These are phyloP conservation scores for Aspergillus udagawae DNA, from an alignment of 2,329 filamentous ascomycete genomes.

Conservation along the genomic window DNA sequence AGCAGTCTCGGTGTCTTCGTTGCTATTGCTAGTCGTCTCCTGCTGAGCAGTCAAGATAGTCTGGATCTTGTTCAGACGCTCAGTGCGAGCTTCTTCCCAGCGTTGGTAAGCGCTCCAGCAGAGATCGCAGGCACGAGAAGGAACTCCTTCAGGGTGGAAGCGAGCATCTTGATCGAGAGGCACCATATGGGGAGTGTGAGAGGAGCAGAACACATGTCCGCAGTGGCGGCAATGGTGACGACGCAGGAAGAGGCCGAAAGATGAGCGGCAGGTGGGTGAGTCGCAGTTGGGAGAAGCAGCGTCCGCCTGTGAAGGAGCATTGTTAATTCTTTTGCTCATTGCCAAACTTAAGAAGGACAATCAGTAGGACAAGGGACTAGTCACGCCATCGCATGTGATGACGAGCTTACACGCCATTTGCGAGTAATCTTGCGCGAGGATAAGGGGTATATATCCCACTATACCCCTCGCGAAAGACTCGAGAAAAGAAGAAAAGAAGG, in stretches of 20 bases:
- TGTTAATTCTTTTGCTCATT: slow-evolving; percentile 12
- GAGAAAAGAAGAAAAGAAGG: background rate
- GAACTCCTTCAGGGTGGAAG: slow-evolving; percentile 57
- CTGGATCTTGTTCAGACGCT: slow-evolving; percentile 51
- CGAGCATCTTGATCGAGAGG: slow-evolving; percentile 61
- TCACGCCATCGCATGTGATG: slow-evolving; percentile 24
- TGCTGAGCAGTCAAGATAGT: slow-evolving; percentile 29
- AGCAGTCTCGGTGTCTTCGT: slow-evolving; percentile 12
- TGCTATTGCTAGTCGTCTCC: slow-evolving; percentile 18
- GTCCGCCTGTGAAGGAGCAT: slow-evolving; percentile 48
- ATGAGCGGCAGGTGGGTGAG: slow-evolving; percentile 53
- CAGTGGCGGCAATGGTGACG: slow-evolving; percentile 66
- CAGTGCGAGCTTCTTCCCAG: slow-evolving; percentile 49
- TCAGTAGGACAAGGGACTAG: slow-evolving; percentile 3
- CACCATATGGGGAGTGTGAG: slow-evolving; percentile 54
- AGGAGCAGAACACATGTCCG: slow-evolving; percentile 61
- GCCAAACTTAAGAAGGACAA: background rate
- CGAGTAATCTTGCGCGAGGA: slow-evolving; percentile 17
- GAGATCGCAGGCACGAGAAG: slow-evolving; percentile 56
- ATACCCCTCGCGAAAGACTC: background rate
- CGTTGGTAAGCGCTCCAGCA: slow-evolving; percentile 57
- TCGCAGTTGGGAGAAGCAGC: slow-evolving; percentile 54
- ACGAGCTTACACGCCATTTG: slow-evolving; percentile 21
- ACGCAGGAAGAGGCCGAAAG: slow-evolving; percentile 59
- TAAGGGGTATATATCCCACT: slow-evolving; percentile 18